These are phyloP conservation scores for Kandelia obovata DNA, from an alignment of 345 rosid species.

Conservation along the genomic window DNA sequence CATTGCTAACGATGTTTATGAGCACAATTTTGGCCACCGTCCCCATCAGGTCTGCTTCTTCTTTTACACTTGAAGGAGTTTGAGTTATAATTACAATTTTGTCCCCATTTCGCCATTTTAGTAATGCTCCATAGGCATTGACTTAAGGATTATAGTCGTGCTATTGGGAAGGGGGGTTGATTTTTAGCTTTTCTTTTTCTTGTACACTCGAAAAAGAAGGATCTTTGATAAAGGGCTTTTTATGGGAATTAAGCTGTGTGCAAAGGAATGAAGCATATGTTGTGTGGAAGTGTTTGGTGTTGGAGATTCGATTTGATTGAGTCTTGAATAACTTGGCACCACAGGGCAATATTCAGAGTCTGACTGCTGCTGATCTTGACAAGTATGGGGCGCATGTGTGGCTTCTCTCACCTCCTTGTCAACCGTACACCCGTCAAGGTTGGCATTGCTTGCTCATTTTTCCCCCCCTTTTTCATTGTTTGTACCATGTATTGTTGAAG, in stretches of 20 bases:
- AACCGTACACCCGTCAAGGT: conserved; percentile 98
- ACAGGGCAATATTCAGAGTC: conserved; percentile 88
- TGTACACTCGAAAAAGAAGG: too few relatives aligned
- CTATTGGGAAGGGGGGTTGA: too few relatives aligned
- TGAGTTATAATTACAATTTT: neutral
- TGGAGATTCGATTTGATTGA: too few relatives aligned
- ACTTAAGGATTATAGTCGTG: too few relatives aligned
- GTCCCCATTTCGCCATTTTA: too few relatives aligned
- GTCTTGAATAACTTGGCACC: neutral
- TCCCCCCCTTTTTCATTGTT: neutral
- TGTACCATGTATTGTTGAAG: conserved; percentile 8
- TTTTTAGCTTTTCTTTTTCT: too few relatives aligned
- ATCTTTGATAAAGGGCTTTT: too few relatives aligned
- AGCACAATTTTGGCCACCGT: conserved; percentile 83
- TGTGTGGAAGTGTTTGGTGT: too few relatives aligned
- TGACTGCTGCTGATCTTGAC: conserved; percentile 70
- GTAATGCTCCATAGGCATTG: too few relatives aligned
- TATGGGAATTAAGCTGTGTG: too few relatives aligned
- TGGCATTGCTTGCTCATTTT: neutral
- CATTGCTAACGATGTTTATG: conserved; percentile 81
- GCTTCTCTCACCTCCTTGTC: conserved; percentile 99
- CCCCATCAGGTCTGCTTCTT: conserved; percentile 65
- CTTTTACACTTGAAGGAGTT: neutral
- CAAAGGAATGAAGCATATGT: too few relatives aligned
- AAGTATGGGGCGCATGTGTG: conserved; percentile 68